Conservation (phyloP, 2,329 filamentous ascomycete species). For the Microcyclosporella mali region DNA sequence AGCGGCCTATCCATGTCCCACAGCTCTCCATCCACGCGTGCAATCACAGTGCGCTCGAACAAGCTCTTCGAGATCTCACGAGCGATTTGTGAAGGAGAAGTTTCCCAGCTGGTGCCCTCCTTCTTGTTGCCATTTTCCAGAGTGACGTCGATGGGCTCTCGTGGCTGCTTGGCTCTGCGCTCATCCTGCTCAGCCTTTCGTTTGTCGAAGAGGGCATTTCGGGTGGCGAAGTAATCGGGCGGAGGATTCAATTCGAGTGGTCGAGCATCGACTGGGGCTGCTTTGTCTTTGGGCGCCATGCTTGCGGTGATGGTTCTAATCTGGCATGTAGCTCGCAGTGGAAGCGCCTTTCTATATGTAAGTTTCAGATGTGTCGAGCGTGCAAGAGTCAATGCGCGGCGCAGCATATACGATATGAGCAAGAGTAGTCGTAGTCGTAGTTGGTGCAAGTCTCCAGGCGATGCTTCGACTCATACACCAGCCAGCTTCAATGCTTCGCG, state of each 20-base stretch:
- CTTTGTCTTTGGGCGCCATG: constrained; percentile 41
- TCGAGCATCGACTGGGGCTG: constrained; percentile 32
- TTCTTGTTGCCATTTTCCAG: constrained; percentile 66
- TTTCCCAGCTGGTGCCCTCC: constrained; percentile 81
- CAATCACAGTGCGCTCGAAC: constrained; percentile 80
- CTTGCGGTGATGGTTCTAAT: constrained; percentile 2
- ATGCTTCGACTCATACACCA: too few species aligned
- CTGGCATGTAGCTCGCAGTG: not conserved
- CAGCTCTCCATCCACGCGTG: constrained; percentile 74
- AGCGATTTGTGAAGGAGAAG: constrained; percentile 72
- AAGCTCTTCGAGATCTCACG: constrained; percentile 77
- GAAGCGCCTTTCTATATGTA: not conserved
- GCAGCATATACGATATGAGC: constrained; percentile 2
- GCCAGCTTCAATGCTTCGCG: too few species aligned
- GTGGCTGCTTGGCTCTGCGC: constrained; percentile 64
- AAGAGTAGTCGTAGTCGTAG: too few species aligned
- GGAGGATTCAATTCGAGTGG: constrained; percentile 47
- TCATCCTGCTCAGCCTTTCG: constrained; percentile 79
- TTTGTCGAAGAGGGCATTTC: constrained; percentile 81
- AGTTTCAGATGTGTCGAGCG: constrained; percentile 6
- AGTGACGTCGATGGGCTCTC: constrained; percentile 67
- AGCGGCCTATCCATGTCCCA: constrained; percentile 92
- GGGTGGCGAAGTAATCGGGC: constrained; percentile 74
- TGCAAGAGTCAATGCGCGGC: constrained; percentile 1
- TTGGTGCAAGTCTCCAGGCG: too few species aligned